Conservation (phyloP, 2,329 filamentous ascomycete species). For the Aschersonia sp. region DNA sequence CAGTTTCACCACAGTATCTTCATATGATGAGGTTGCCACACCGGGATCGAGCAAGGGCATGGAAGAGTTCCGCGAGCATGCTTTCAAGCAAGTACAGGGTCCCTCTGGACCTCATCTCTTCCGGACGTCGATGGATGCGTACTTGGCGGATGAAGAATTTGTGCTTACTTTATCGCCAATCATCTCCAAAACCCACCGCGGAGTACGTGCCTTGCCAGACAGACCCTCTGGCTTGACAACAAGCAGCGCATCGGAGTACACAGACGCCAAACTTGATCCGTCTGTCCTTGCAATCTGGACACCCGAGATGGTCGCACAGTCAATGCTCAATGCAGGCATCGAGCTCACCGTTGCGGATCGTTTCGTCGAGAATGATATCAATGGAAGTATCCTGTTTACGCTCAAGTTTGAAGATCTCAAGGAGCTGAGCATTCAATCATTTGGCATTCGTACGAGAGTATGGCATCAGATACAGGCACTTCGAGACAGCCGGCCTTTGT, state of each 20-base stretch:
- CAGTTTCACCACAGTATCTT: slow-evolving; percentile 77
- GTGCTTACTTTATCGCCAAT: slow-evolving; percentile 59
- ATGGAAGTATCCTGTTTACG: slow-evolving; percentile 73
- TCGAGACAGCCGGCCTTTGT: slow-evolving; percentile 37
- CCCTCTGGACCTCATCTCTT: slow-evolving; percentile 81
- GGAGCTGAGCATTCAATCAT: slow-evolving; percentile 68
- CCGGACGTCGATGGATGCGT: slow-evolving; percentile 45
- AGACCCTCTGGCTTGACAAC: slow-evolving; percentile 15
- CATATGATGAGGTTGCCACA: slow-evolving; percentile 70
- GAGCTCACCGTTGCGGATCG: slow-evolving; percentile 65
- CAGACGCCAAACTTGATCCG: slow-evolving; percentile 41
- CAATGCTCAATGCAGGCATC: slow-evolving; percentile 74
- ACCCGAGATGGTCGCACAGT: slow-evolving; percentile 65
- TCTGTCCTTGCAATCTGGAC: slow-evolving; percentile 51
- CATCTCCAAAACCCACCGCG: slow-evolving; percentile 45
- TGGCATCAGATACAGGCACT: slow-evolving; percentile 69
- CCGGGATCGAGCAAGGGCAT: slow-evolving; percentile 52
- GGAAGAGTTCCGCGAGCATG: slow-evolving; percentile 44
- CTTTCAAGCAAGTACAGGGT: slow-evolving; percentile 57
- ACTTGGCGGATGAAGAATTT: slow-evolving; percentile 27
- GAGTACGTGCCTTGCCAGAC: slow-evolving; percentile 12
- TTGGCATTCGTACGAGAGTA: slow-evolving; percentile 64
- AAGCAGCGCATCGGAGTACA: slow-evolving; percentile 41
- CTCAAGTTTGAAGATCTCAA: slow-evolving; percentile 79
- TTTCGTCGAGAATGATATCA: slow-evolving; percentile 87